Conservation (phyloP, 2,329 filamentous ascomycete genomes). For the Aspergillus fructus region DNA sequence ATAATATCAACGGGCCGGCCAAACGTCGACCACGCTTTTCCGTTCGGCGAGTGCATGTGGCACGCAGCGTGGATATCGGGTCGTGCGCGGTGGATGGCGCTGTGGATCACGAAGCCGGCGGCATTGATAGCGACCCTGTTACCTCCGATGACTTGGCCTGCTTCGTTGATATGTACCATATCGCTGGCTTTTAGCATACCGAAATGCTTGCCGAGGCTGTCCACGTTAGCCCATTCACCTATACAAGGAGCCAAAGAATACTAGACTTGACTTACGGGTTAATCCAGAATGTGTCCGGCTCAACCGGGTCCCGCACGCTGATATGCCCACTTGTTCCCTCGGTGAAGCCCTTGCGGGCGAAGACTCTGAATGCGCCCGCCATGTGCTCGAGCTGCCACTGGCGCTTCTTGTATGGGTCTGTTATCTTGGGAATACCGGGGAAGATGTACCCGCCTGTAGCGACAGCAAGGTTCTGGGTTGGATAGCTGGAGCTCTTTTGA, state of each 20-base stretch:
- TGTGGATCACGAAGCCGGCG: conserved; percentile 50
- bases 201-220: conserved; percentile 40
- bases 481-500: no score
- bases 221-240: background rate
- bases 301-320: conserved; percentile 12
- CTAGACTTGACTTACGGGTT: background rate
- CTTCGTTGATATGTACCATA: conserved; percentile 46
- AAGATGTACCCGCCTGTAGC: background rate
- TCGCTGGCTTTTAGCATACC: conserved; percentile 46
- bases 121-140: conserved; percentile 40
- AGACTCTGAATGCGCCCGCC: conserved; percentile 46
- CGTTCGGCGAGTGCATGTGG: conserved; percentile 48
- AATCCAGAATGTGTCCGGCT: background rate
- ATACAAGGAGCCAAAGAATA: no score
- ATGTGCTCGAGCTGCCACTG: conserved; percentile 46
- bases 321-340: conserved; percentile 47
- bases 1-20: conserved; percentile 46
- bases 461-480: background rate
- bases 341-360: conserved; percentile 41
- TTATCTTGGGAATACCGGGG: background rate
- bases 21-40: conserved; percentile 44
- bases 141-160: conserved; percentile 44
- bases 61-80: conserved; percentile 48
- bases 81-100: conserved; percentile 45
- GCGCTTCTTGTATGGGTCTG: conserved; percentile 24